These are phyloP conservation scores for Protomyces inundatus DNA, from an alignment of 1,139 yeast species.

Conservation along the genomic window DNA sequence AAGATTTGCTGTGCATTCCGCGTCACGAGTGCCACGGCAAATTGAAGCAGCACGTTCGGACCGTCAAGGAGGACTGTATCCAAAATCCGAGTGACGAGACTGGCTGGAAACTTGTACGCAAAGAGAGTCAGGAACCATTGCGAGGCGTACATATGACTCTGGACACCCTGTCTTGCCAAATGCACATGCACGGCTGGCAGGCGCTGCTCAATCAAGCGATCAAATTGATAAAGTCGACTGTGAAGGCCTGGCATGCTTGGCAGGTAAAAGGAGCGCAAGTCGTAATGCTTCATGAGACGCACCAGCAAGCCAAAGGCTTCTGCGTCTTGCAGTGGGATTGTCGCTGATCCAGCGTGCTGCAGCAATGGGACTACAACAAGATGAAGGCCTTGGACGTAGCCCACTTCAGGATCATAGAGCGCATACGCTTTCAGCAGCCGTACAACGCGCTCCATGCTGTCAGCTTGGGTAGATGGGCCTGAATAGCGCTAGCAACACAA, in stretches of 20 bases:
- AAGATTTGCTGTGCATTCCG: constrained; percentile 59
- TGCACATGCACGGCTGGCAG: constrained; percentile 69
- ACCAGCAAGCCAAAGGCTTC: constrained; percentile 82
- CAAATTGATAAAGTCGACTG: constrained; percentile 78
- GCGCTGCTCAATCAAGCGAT: constrained; percentile 65
- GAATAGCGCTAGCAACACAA: no score
- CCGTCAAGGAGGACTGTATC: constrained; percentile 84
- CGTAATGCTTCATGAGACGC: constrained; percentile 77
- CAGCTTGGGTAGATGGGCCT: no score
- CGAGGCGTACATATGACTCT: constrained; percentile 88
- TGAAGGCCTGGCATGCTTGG: constrained; percentile 95
- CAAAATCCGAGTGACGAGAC: constrained; percentile 72
- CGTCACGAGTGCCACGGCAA: constrained; percentile 71
- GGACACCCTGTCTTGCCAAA: constrained; percentile 74
- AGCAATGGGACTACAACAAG: constrained; percentile 80
- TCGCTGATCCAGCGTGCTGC: constrained; percentile 45
- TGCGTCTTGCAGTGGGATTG: constrained; percentile 52
- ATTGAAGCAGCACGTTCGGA: constrained; percentile 69
- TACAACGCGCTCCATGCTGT: constrained; percentile 18
- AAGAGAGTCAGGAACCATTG: constrained; percentile 95
- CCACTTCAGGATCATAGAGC: constrained; percentile 83
- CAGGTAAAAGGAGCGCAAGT: constrained; percentile 65
- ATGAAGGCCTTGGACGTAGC: constrained; percentile 97
- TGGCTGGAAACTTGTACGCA: constrained; percentile 86
- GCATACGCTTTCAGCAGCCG: constrained; percentile 74